phyloP scores from a whole-genome alignment of 495 filamentous ascomycete species.

The Usnea hakonensis region DNA sequence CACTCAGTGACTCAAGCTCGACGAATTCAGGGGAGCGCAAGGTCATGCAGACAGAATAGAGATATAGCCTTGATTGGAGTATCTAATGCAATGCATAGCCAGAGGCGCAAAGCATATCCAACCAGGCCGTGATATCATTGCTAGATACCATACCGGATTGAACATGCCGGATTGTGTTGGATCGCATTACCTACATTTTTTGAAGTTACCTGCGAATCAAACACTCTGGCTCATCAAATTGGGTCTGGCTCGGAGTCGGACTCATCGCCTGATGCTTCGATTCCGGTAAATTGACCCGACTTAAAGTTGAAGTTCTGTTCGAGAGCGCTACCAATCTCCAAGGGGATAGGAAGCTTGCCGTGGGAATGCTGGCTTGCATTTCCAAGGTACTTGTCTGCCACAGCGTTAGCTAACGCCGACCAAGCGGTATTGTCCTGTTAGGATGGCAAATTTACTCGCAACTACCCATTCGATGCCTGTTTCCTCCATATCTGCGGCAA shows the following conservation, averaged over 20 bases:
- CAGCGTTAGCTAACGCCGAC: constrained; percentile 3
- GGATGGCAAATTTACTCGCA: constrained; percentile 9
- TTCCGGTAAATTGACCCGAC: neutral
- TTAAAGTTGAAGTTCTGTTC: constrained; percentile 13
- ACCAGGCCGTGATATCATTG: neutral
- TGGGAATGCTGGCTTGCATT: constrained; percentile 17
- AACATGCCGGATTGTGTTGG: neutral
- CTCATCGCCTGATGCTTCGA: neutral
- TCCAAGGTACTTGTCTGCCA: constrained; percentile 6
- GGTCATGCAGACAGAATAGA: neutral
- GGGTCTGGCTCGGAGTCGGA: neutral
- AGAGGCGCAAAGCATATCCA: neutral
- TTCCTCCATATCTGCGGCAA: constrained; percentile 21
- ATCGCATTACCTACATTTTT: neutral
- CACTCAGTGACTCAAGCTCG: neutral
- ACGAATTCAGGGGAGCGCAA: neutral
- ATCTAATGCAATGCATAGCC: neutral
- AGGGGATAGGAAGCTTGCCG: constrained; percentile 5
- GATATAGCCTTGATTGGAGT: neutral
- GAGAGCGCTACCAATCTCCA: constrained; percentile 9
- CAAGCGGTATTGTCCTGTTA: neutral
- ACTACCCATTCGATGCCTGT: constrained; percentile 16
- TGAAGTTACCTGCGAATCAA: neutral
- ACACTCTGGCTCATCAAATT: neutral
- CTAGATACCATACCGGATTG: neutral